Evolutionary conservation across 2,329 filamentous ascomycete genomes (phyloP), one percentile per base, ranked within the genome.

Genomic region (Biscogniauxia sp.): DNA sequence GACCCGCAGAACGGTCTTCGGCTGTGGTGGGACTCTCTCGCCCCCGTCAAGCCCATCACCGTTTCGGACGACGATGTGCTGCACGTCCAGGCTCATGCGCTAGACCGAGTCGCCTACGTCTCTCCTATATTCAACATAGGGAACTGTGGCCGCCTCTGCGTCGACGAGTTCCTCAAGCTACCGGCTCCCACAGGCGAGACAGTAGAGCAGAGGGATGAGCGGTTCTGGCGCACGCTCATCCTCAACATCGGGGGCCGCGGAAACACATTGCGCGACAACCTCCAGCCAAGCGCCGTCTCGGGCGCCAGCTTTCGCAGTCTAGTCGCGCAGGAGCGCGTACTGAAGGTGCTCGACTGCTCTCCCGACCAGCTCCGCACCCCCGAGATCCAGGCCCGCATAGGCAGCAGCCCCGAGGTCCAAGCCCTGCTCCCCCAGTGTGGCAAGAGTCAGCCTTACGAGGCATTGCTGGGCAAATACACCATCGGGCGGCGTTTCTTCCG

Each of bases 151-250:
- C 61, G 59, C 0, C 59, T 68, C n/a, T 65, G 61, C 53, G 56
- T 57, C 37, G 19, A 59, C n/a, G 68, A 68, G 53, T 68, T 63
- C 59, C 37, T 53, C 32, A 61, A 60, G 3, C 57, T 65, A 20
- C 50, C 57, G 7, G 45, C 19, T 2, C 20, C 65, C 11, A 20
- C 26, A 20, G 52, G 50, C 32, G 64, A 63, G 56, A 53, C 61
- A 0, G 9, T 6, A 1, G 58, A 54, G 13, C 55, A 57, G 6
- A 51, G 51, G 2, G 28, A 51, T 4, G 64, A 65, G 55, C 65
- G 65, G 0, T 69, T 68, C 61, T 68, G 65, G 65, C 65, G 67
- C 20, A 57, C 67, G 13, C 62, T 69, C 17, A 23, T 69, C 25
- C 61, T 66, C 20, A 61, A 69, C 41, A 55, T 20, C 49, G 57